phyloP scores from a whole-genome alignment of 2,329 filamentous ascomycete genomes.

The Colletotrichum caudatum region DNA sequence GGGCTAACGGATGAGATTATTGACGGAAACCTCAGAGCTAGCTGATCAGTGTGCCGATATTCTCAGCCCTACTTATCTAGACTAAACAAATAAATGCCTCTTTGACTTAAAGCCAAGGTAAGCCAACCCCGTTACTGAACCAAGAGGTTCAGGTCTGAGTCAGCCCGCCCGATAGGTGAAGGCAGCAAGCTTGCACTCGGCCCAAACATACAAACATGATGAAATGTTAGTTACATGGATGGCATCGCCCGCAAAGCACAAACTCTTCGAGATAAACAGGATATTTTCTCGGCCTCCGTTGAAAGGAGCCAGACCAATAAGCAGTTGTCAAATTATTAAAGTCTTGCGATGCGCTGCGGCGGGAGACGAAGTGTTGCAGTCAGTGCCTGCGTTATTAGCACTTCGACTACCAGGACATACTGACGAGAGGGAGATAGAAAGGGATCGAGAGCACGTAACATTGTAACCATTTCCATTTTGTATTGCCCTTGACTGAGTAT shows the following conservation, averaged over 20 bases:
- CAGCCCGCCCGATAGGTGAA: background rate
- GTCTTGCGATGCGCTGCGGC: background rate
- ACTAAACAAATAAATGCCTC: background rate
- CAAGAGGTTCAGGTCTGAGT: background rate
- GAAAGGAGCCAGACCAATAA: background rate
- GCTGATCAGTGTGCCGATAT: background rate
- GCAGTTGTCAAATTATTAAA: background rate
- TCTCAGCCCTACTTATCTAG: background rate
- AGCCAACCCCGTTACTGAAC: background rate
- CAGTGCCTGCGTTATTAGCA: background rate
- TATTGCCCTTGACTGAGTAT: background rate
- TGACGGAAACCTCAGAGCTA: background rate
- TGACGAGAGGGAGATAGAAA: background rate
- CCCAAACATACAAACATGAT: background rate
- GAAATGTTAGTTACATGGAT: background rate
- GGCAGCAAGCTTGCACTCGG: background rate
- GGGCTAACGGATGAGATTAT: background rate
- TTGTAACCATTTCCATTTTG: background rate
- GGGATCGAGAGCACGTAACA: background rate
- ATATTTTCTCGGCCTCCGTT: background rate
- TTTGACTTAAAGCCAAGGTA: background rate
- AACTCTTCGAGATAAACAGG: background rate
- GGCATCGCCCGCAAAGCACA: background rate
- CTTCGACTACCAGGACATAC: too few species aligned
- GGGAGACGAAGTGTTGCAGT: background rate